A percentile compares a stretch with the other conserved stretches of the same genome.
Conservation (phyloP, 1,139 yeast species). For the Yamadazyma aaseri region DNA sequence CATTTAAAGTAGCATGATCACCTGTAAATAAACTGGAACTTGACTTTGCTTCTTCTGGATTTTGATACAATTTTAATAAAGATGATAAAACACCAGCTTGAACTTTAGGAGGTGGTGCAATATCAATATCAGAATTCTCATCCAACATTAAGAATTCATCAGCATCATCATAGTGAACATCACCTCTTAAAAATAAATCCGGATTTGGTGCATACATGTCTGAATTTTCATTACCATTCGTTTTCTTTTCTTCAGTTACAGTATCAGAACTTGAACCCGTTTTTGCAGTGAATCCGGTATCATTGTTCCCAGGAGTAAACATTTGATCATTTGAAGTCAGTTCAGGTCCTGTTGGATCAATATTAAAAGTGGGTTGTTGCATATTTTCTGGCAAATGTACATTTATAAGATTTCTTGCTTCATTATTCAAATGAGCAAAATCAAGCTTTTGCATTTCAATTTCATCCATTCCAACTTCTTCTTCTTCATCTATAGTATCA, state of each 20-base stretch:
- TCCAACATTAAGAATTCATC: slow-evolving; percentile 34
- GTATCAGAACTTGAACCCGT: slow-evolving; percentile 5
- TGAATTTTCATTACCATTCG: slow-evolving; percentile 8
- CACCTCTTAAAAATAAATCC: slow-evolving; percentile 35
- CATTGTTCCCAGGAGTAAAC: slow-evolving; percentile 1
- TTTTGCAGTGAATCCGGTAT: neutral
- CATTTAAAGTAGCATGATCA: slow-evolving; percentile 18
- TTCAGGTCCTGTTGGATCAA: slow-evolving; percentile 1
- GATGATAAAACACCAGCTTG: slow-evolving; percentile 85
- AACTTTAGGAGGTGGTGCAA: slow-evolving; percentile 72
- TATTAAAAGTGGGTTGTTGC: slow-evolving; percentile 11
- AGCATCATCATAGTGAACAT: slow-evolving; percentile 27
- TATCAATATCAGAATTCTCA: slow-evolving; percentile 46
- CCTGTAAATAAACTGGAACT: slow-evolving; percentile 17
- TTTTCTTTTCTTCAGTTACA: slow-evolving; percentile 3
- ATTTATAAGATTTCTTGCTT: slow-evolving; percentile 40
- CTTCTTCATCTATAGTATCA: slow-evolving; percentile 21
- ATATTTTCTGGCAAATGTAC: slow-evolving; percentile 33
- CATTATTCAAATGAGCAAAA: slow-evolving; percentile 36
- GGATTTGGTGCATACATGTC: slow-evolving; percentile 48
- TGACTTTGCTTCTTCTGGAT: slow-evolving; percentile 32
- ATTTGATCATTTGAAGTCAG: slow-evolving; percentile 17
- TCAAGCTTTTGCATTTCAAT: slow-evolving; percentile 39
- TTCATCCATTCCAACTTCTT: slow-evolving; percentile 18
- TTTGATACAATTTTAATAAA: slow-evolving; percentile 63